Evolutionary conservation across 2,329 filamentous ascomycete species (phyloP), one percentile per base, ranked within the genome.

Genomic region (Laburnicola sp.): DNA sequence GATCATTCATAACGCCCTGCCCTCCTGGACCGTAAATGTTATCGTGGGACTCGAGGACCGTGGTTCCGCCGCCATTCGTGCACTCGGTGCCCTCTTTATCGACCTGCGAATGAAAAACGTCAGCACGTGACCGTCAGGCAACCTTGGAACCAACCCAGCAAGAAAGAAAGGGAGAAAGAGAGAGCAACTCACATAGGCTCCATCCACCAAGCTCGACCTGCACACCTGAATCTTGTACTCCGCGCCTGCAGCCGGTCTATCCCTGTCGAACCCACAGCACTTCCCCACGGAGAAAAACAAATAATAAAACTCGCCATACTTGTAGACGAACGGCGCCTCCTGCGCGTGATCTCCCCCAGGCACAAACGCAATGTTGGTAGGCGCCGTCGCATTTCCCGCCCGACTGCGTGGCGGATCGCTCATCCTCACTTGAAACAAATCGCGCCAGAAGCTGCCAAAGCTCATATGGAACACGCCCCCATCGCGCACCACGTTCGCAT

Each of bases 181-280:
- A 16, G 16, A 16, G 16, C 16, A 16, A 16, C 16, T 16, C 16
- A 16, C 16, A 61, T 83, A 88, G 1, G 73, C 74, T 0, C 82
- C 76, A 1, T 74, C 81, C 3, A 78, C 75, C 6, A 71, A 75
- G 1, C 69, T 74, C 3, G 80, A 82, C 16, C 84, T 74, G 71
- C 85, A 88, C 26, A 86, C 83, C 62, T 79, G 80, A 65, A 88
- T 84, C 64, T 80, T 82, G 69, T 88, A 88, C 69, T 87, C 86
- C n/a, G 74, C 72, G 3, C 85, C 85, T 0, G 74, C 41, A 0
- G 82, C 77, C 0, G 85, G 83, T 46, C 65, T 71, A 45, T 59
- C 72, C 0, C 63, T 67, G 56, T 85, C 80, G 56, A 82, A 85
- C 16, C 74, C 75, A 49, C 86, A 88, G 75, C 85, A 88, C 26